Conservation (phyloP, 495 filamentous ascomycete genomes). For the Sordaria brevicollis region DNA sequence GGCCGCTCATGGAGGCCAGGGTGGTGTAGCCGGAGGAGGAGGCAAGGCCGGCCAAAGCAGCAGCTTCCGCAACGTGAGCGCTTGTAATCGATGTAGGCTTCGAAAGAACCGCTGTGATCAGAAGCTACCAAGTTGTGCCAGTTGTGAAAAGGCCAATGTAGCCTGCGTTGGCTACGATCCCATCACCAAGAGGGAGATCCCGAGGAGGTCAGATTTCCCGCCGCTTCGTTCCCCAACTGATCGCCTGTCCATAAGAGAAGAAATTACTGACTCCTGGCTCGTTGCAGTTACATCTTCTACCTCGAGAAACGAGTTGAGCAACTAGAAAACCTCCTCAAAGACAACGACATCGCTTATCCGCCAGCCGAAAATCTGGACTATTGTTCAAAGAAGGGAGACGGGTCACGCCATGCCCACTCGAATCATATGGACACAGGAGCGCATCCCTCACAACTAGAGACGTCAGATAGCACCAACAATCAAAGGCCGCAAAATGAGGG, state of each 20-base stretch:
- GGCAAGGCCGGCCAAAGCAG: constrained; percentile 39
- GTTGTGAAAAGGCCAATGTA: constrained; percentile 81
- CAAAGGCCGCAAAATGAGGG: constrained; percentile 29
- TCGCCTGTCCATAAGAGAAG: not conserved
- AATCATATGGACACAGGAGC: constrained; percentile 8
- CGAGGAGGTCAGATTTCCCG: constrained; percentile 48
- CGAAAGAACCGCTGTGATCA: constrained; percentile 95
- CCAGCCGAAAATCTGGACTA: constrained; percentile 69
- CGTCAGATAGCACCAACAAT: constrained; percentile 14
- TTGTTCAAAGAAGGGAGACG: constrained; percentile 43
- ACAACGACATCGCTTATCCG: constrained; percentile 61
- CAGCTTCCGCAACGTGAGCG: constrained; percentile 84
- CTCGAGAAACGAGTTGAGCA: constrained; percentile 77
- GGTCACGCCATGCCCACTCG: constrained; percentile 29
- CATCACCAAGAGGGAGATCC: constrained; percentile 89
- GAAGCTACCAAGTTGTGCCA: constrained; percentile 75
- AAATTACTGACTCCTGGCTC: constrained; percentile 8
- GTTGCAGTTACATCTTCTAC: constrained; percentile 78
- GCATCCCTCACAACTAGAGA: not conserved
- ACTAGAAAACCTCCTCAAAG: constrained; percentile 65
- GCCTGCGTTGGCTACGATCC: constrained; percentile 93
- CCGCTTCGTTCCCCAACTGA: not conserved
- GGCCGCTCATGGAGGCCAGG: not conserved
- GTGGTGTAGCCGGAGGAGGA: not conserved
- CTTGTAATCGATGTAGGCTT: constrained; percentile 84